Evolutionary conservation across 2,329 filamentous ascomycete species (phyloP).

Genomic region (Ophiocordyceps sinensis): DNA sequence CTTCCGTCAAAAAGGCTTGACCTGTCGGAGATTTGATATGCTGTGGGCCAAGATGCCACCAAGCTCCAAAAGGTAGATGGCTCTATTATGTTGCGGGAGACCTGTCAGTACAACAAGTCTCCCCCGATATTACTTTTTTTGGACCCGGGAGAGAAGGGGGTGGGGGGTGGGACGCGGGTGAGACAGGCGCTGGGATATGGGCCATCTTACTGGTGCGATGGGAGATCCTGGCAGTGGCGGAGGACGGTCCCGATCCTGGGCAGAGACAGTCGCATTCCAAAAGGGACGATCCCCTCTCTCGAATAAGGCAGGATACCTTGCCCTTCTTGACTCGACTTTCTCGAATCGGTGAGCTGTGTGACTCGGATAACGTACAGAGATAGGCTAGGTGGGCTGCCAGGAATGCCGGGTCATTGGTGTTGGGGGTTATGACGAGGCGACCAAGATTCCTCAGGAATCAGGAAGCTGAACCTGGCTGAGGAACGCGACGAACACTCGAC

Average conservation of each 20-base stretch:
- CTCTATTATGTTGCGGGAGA: constrained; percentile 15
- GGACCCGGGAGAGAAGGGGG: constrained; percentile 8
- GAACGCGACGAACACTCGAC: constrained; percentile 5
- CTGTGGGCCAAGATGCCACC: constrained; percentile 9
- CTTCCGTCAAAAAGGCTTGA: constrained; percentile 12
- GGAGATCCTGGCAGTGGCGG: constrained; percentile 17
- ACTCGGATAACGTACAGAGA: constrained; percentile 6
- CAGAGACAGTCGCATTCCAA: constrained; percentile 24
- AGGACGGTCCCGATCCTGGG: constrained; percentile 19
- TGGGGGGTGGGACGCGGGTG: constrained; percentile 19
- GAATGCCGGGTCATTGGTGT: constrained; percentile 9
- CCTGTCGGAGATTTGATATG: constrained; percentile 25
- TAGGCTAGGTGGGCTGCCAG: constrained; percentile 7
- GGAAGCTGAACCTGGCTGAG: constrained; percentile 6
- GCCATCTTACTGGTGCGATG: constrained; percentile 18
- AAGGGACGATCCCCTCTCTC: constrained; percentile 11
- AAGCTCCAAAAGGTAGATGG: constrained; percentile 15
- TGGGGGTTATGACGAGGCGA: constrained; percentile 6
- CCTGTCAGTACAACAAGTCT: constrained; percentile 13
- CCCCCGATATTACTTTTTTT: constrained; percentile 19
- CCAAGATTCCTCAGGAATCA: constrained; percentile 5
- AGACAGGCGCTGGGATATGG: constrained; percentile 17
- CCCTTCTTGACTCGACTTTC: constrained; percentile 8
- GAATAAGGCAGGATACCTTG: constrained; percentile 7
- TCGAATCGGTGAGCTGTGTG: constrained; percentile 10